Percentiles rank a stretch among this genome's conserved stretches.
phyloP scores from a whole-genome alignment of 108 stramenopile species.

The Skeletonema potamos region DNA sequence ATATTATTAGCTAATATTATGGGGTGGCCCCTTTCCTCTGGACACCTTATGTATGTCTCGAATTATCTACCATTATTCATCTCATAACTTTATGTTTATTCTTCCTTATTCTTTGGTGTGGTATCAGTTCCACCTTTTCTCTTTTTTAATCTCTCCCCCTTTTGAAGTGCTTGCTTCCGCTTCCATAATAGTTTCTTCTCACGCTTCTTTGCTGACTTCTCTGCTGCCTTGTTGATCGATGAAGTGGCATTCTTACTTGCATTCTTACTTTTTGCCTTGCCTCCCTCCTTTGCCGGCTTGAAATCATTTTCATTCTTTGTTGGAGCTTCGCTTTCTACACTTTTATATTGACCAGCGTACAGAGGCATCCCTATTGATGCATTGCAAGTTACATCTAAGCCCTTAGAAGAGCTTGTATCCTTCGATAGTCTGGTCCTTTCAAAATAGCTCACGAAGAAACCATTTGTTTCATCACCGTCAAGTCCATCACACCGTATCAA shows the following conservation, averaged over 20 bases:
- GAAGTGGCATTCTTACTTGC: background rate
- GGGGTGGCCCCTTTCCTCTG: too few relatives aligned
- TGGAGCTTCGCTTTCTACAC: background rate
- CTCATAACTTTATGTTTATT: too few relatives aligned
- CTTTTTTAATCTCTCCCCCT: conserved; percentile 53
- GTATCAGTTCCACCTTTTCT: conserved; percentile 4
- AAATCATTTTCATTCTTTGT: background rate
- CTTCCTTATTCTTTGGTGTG: conserved; percentile 5
- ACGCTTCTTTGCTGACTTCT: conserved; percentile 58
- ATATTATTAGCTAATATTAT: too few relatives aligned
- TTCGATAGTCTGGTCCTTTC: conserved; percentile 49
- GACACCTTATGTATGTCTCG: too few relatives aligned
- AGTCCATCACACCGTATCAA: conserved; percentile 88
- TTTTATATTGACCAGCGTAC: conserved; percentile 1
- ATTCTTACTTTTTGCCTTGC: background rate
- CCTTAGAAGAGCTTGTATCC: background rate
- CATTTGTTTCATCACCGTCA: conserved; percentile 93
- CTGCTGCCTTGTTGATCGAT: conserved; percentile 20
- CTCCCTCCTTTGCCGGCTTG: background rate
- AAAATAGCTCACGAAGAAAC: conserved; percentile 96
- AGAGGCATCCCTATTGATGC: background rate
- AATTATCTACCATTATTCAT: too few relatives aligned
- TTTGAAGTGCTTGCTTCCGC: conserved; percentile 60
- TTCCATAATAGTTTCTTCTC: conserved; percentile 87
- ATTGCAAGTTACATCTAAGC: conserved; percentile 6